These are phyloP conservation scores for Diaporthe helianthi DNA, from an alignment of 2,329 filamentous ascomycete species.

Conservation along the genomic window DNA sequence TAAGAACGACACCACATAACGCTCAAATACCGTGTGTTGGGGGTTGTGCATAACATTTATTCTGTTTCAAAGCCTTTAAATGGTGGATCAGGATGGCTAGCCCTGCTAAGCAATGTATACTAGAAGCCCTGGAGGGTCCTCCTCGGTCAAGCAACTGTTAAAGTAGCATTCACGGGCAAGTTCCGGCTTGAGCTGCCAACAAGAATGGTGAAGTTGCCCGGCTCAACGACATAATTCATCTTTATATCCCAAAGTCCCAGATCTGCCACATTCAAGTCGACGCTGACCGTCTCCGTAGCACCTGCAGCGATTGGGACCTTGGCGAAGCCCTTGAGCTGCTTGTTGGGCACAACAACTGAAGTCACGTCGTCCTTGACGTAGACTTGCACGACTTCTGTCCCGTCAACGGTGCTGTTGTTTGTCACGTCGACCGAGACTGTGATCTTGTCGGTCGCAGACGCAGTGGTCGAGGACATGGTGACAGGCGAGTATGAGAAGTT, in stretches of 20 bases:
- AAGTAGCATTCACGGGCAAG: constrained; percentile 61
- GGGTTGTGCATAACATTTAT: not conserved
- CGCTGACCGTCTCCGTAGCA: constrained; percentile 58
- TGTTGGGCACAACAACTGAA: constrained; percentile 69
- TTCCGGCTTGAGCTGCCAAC: constrained; percentile 68
- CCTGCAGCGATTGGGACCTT: constrained; percentile 69
- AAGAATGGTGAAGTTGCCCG: constrained; percentile 68
- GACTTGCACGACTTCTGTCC: constrained; percentile 72
- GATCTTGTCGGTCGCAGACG: constrained; percentile 57
- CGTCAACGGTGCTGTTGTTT: constrained; percentile 64
- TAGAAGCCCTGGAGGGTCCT: too few species aligned
- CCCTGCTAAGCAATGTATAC: not conserved
- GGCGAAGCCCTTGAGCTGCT: constrained; percentile 69
- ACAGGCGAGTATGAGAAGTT: constrained; percentile 66
- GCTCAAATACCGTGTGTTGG: too few species aligned
- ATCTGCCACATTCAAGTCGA: constrained; percentile 62
- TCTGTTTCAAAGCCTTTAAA: not conserved
- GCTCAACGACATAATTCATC: constrained; percentile 78
- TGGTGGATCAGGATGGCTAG: not conserved
- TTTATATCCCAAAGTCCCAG: constrained; percentile 64
- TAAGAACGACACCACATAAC: too few species aligned
- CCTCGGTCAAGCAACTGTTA: constrained; percentile 53
- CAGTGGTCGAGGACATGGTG: constrained; percentile 56
- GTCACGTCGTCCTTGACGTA: constrained; percentile 70
- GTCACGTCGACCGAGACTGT: constrained; percentile 67